phyloP scores from a whole-genome alignment of 345 rosid species.

The Aquilaria yunnanensis region DNA sequence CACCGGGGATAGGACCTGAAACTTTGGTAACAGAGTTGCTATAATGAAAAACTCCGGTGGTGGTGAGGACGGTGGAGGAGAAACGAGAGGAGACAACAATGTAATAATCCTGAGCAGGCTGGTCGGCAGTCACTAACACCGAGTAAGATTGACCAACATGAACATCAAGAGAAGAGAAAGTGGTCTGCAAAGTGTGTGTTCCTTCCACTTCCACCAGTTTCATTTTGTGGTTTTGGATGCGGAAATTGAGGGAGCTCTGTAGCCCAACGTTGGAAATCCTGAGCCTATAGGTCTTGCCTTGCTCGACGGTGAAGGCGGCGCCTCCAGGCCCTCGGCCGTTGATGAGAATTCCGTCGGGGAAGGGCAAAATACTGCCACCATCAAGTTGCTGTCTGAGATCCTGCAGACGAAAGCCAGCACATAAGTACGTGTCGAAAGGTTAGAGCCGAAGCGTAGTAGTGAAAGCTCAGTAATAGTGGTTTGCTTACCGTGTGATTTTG shows the following conservation, averaged over 20 bases:
- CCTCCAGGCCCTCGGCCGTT: constrained; percentile 66
- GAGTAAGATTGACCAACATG: constrained; percentile 91
- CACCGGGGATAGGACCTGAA: constrained; percentile 82
- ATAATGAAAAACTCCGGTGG: constrained; percentile 73
- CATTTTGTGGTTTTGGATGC: constrained; percentile 86
- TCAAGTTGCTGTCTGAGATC: constrained; percentile 46
- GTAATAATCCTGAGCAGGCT: constrained; percentile 74
- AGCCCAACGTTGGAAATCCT: constrained; percentile 91
- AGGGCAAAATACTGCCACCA: constrained; percentile 49
- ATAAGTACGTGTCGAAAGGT: background rate
- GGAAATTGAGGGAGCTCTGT: constrained; percentile 81
- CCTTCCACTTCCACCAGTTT: constrained; percentile 89
- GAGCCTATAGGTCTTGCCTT: constrained; percentile 88
- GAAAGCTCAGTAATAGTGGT: background rate
- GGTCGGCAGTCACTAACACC: constrained; percentile 81
- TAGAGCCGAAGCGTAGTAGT: background rate
- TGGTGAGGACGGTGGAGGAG: constrained; percentile 47
- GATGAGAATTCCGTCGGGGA: constrained; percentile 74
- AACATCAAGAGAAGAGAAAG: constrained; percentile 83
- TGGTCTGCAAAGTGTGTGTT: constrained; percentile 72
- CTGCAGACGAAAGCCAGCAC: constrained; percentile 18
- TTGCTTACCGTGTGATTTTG: constrained; percentile 61
- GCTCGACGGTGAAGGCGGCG: constrained; percentile 52
- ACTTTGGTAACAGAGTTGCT: constrained; percentile 70
- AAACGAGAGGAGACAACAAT: constrained; percentile 82